A percentile compares a stretch with the other conserved stretches of the same genome.
These are phyloP conservation scores for Stemphylium beticola DNA, from an alignment of 2,329 filamentous ascomycete genomes.

Conservation along the genomic window DNA sequence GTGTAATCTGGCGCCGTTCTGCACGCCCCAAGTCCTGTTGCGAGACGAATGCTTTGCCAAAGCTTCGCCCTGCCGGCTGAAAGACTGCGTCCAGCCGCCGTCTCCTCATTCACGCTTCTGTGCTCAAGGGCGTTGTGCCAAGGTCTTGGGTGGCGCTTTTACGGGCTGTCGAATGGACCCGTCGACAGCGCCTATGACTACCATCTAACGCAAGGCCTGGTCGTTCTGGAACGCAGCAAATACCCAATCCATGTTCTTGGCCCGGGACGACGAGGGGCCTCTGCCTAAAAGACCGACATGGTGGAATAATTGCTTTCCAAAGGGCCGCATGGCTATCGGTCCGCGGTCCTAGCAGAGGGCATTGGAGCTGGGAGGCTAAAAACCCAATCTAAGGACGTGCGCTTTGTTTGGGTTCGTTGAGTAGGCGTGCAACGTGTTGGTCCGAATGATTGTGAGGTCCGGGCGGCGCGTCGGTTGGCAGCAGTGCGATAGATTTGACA, in stretches of 20 bases:
- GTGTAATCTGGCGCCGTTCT: neutral
- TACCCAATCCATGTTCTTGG: constrained; percentile 43
- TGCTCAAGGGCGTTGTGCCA: constrained; percentile 36
- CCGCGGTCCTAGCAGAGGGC: constrained; percentile 2
- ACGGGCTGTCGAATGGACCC: constrained; percentile 29
- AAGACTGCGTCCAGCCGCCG: constrained; percentile 22
- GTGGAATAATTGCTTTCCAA: constrained; percentile 16
- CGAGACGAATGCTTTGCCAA: constrained; percentile 22
- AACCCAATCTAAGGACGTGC: constrained; percentile 11
- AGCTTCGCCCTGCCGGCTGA: constrained; percentile 32
- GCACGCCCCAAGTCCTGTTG: neutral
- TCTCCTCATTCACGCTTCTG: constrained; percentile 29
- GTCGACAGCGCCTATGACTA: constrained; percentile 33
- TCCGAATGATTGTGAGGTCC: neutral
- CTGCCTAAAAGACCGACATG: constrained; percentile 21
- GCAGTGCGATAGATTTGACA: constrained; percentile 21
- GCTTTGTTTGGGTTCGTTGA: constrained; percentile 7
- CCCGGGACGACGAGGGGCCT: constrained; percentile 30
- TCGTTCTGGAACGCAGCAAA: constrained; percentile 43
- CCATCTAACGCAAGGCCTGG: constrained; percentile 31
- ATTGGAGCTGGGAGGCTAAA: constrained; percentile 25
- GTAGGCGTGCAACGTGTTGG: neutral
- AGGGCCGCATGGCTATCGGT: constrained; percentile 23
- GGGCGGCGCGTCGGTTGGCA: neutral
- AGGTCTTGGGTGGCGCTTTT: constrained; percentile 48